Base-by-base conservation (phyloP, 2,329 filamentous ascomycete species). In the Paracamarosporium sp. region DNA sequence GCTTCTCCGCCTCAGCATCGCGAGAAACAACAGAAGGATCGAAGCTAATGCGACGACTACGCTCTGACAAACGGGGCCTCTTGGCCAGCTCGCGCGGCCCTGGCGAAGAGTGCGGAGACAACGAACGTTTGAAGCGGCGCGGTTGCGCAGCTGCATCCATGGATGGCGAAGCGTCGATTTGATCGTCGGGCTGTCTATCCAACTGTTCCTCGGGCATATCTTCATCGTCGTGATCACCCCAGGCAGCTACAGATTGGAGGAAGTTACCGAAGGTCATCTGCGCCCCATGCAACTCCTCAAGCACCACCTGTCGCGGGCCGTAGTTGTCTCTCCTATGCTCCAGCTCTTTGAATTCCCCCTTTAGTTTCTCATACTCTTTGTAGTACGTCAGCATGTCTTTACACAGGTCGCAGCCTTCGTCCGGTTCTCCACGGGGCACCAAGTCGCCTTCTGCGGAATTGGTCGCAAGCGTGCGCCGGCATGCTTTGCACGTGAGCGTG, bases 211-310 rank as follows among this genome's bases (percentile, higher is more conserved):
- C 31, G 2, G 1, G n/a, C 20, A 7, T 9, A 30, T 44, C 24
- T 11, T 40, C 33, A 12, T 28, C 53, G 9, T 44, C 50, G 38
- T 35, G 33, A n/a, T 45, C 20, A 28, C 40, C 40, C 28, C 25
- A 30, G 25, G 20, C 30, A 9, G 25, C n/a, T 45, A 43, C 43
- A 13, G 55, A 57, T 53, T 73, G 67, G 11, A 69, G 57, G 45
- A 68, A 70, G 44, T 75, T 75, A 15, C 66, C 64, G 30, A 71
- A 62, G 3, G 59, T 59, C 53, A 64, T 62, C 17, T 63, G 65
- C 13, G 63, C 60, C 28, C 25, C 55, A 17, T 56, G 64, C 36
- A 59, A 33, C 4, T 59, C 61, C 4, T 59, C 51, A 5, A 66
- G 55, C 17, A 66, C 67, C 22, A 56, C 41, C 20, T 53, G 41